These are phyloP conservation scores for Epichloe sylvatica DNA, from an alignment of 2,329 filamentous ascomycete genomes.

Conservation along the genomic window DNA sequence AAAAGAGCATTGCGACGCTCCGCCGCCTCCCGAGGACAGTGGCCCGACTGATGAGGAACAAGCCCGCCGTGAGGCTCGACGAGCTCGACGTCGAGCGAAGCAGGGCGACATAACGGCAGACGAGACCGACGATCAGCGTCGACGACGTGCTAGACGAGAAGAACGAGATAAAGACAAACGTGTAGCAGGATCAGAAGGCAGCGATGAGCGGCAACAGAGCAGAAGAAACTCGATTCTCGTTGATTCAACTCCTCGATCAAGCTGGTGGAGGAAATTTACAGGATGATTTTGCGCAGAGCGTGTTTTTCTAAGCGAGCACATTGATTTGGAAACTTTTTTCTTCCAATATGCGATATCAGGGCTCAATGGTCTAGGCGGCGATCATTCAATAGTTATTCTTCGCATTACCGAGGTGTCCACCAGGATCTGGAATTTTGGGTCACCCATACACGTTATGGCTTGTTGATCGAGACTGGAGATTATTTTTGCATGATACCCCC, in stretches of 20 bases:
- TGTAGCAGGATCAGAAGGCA: constrained; percentile 25
- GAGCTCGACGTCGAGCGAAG: constrained; percentile 30
- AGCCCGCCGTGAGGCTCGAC: constrained; percentile 34
- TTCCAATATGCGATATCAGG: background rate
- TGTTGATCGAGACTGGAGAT: background rate
- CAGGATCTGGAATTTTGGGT: background rate
- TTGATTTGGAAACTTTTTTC: background rate
- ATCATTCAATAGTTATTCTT: background rate
- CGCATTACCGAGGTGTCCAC: background rate
- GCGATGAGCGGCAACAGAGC: constrained; percentile 29
- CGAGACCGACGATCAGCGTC: constrained; percentile 29
- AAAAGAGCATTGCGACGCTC: constrained; percentile 49
- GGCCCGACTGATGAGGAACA: constrained; percentile 31
- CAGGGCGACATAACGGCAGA: constrained; percentile 28
- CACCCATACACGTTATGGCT: background rate
- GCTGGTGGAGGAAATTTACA: constrained; percentile 47
- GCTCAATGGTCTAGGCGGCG: background rate
- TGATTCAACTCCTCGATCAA: constrained; percentile 37
- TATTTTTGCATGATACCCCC: constrained; percentile 3
- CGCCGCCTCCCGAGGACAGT: constrained; percentile 37
- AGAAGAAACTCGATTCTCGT: constrained; percentile 28
- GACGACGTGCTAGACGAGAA: constrained; percentile 30
- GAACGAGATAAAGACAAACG: constrained; percentile 24
- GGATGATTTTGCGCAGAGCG: constrained; percentile 15
- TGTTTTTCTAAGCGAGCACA: constrained; percentile 1